phyloP scores from a whole-genome alignment of 2,329 filamentous ascomycete genomes.

The Fusarium sublunatum region DNA sequence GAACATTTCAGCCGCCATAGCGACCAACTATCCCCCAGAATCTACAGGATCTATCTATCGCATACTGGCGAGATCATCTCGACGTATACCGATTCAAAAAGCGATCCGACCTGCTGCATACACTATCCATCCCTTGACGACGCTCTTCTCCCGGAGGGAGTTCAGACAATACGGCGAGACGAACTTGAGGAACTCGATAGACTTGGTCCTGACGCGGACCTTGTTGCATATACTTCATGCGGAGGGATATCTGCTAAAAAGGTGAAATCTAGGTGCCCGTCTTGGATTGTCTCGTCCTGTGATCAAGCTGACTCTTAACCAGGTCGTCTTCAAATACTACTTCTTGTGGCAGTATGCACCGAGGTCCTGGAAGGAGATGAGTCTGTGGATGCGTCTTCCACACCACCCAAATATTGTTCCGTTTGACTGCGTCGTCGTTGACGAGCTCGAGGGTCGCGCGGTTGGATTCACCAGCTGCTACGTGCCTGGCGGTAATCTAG shows the following conservation, averaged over 20 bases:
- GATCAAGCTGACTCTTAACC: not conserved
- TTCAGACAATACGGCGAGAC: slow-evolving; percentile 35
- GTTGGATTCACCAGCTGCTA: slow-evolving; percentile 52
- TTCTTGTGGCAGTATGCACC: slow-evolving; percentile 38
- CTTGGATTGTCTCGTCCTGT: not conserved
- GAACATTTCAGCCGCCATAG: slow-evolving; percentile 37
- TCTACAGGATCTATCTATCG: slow-evolving; percentile 43
- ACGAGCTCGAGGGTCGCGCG: slow-evolving; percentile 46
- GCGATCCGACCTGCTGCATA: slow-evolving; percentile 45
- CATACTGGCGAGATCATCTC: slow-evolving; percentile 40
- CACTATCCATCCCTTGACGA: slow-evolving; percentile 44
- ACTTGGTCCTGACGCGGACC: slow-evolving; percentile 44
- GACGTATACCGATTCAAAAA: slow-evolving; percentile 35
- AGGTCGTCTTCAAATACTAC: slow-evolving; percentile 51
- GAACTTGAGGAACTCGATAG: slow-evolving; percentile 46
- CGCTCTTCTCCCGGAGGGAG: slow-evolving; percentile 23
- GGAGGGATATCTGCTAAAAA: not conserved
- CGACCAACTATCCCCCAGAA: slow-evolving; percentile 13
- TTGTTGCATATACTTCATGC: slow-evolving; percentile 23
- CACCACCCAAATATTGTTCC: slow-evolving; percentile 51
- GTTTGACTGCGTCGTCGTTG: slow-evolving; percentile 50
- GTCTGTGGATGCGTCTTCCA: slow-evolving; percentile 50
- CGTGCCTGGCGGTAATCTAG: slow-evolving; percentile 48
- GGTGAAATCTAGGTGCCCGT: slow-evolving; percentile 19
- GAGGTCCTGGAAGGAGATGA: slow-evolving; percentile 50